Base-by-base conservation (phyloP, 169 alveolate genomes). In the Plasmodium sp. region DNA sequence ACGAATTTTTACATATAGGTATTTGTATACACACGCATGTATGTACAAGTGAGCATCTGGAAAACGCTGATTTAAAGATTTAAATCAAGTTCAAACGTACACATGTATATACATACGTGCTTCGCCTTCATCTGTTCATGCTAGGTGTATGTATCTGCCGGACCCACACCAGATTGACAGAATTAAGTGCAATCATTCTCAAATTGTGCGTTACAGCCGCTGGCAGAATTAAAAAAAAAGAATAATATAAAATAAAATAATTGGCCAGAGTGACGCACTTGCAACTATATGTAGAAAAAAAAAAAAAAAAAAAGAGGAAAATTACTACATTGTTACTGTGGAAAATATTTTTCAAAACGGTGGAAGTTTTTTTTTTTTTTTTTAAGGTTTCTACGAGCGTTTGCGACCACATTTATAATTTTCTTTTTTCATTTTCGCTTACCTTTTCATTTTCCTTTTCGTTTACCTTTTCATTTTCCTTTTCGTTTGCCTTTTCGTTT, bases 1-100 rank as follows among this genome's bases (percentile, higher is more conserved):
- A 45, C 33, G 39, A 81, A 27, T 51, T 51, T 51, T 27, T 43
- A 81, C 56, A 51, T 81, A 36, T 81, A 43, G 86, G 10, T 43
- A 39, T 80, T 43, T 48, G 41, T 81, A 81, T 43, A 34, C 62
- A 36, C 16, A 51, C 27, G 67, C 33, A 43, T 43, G 58, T 80
- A 80, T 80, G 58, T 43, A 33, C 84, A 43, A 80, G 84, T 51
- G 73, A 41, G 58, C 36, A 80, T 51, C 22, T 67, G 77, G 33
- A 18, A 67, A 67, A 31, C 77, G 33, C 3, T 4, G n/a, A 67
- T 27, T 67, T 18, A 18, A 67, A 67, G 77, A 67, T 27, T 79
- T 79, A 79, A 39, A 39, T 79, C 54, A 41, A 41, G 33, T 34
- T 79, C 14, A 33, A 67, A 48, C 33, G n/a, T 51, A 72, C 36